Evolutionary conservation across 306 rosid species (phyloP).

Genomic region (Lotus japonicus): DNA sequence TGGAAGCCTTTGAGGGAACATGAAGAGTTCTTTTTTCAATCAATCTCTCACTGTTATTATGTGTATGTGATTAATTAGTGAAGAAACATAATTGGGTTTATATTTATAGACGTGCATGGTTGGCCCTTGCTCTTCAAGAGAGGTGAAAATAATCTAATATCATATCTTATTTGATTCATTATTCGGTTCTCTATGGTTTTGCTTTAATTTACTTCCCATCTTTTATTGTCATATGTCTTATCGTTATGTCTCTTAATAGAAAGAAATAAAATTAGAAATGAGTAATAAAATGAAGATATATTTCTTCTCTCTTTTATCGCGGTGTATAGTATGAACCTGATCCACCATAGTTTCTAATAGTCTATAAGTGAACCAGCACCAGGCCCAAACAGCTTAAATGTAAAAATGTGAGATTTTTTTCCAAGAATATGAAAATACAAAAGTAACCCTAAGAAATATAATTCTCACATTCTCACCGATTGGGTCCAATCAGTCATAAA

Average conservation of each 20-base stretch:
- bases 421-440: no score
- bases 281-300: background rate
- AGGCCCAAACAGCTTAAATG: no score
- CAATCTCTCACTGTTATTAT: background rate
- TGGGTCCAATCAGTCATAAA: no score
- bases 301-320: no score
- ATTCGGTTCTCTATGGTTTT: background rate
- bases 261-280: background rate
- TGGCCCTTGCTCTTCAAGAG: slow-evolving; percentile 2
- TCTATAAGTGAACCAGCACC: no score
- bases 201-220: slow-evolving; percentile 5
- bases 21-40: slow-evolving; percentile 7
- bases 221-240: background rate
- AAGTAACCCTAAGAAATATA: no score
- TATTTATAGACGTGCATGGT: slow-evolving; percentile 24
- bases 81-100: background rate
- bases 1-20: slow-evolving; percentile 37
- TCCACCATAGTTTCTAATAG: no score
- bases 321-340: no score
- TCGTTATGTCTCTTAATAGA: background rate
- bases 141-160: background rate
- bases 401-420: no score
- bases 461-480: no score
- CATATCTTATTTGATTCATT: background rate
- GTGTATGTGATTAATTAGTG: background rate